Base-by-base conservation (phyloP, 345 rosid species). In the Fremontodendron californicum region DNA sequence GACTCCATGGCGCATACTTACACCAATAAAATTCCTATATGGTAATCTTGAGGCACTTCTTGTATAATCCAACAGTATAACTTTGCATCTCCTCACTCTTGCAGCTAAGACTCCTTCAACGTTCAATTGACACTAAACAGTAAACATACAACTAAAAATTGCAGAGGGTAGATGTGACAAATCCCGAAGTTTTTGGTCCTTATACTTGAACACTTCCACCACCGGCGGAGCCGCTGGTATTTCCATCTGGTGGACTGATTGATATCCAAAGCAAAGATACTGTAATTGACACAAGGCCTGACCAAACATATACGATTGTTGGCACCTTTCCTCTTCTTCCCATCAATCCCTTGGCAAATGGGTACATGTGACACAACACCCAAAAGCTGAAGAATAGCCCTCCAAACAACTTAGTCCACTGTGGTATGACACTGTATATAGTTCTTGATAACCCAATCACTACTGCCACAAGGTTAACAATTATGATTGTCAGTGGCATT, bases 331-430 rank as follows among this genome's bases (percentile, higher is more conserved):
- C 73, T 25, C 73, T 29, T 27, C 73, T 46, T 29, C 73, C 73
- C 54, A 68, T 25, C 21, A 68, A 45, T 3, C 73, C 73, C 9
- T 68, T 68, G 12, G 48, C 73, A 29, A 68, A 61, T 16, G 76
- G 93, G 15, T 64, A 37, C 69, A 37, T 37, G n/a, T 60, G 99
- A 76, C 89, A 82, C 86, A 95, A 80, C 4, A 93, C 99, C 99
- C 97, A 93, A 78, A 90, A 85, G 78, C 97, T 92, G 79, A 95
- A 95, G 79, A 93, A 95, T 9, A 49, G 25, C 18, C 98, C 98
- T 84, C 99, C 99, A 0, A 91, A 10, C 29, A 95, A 77, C 93
- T 93, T 90, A n/a, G 82, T 80, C 98, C 98, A 95, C 33, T 93
- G 93, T 0, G 99, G 97, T 67, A 95, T 85, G 80, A 90, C 94